A percentile compares a stretch with the other conserved stretches of the same genome.
Evolutionary conservation across 2,329 filamentous ascomycete species (phyloP).

Genomic region (Xylariomycetidae sp.): DNA sequence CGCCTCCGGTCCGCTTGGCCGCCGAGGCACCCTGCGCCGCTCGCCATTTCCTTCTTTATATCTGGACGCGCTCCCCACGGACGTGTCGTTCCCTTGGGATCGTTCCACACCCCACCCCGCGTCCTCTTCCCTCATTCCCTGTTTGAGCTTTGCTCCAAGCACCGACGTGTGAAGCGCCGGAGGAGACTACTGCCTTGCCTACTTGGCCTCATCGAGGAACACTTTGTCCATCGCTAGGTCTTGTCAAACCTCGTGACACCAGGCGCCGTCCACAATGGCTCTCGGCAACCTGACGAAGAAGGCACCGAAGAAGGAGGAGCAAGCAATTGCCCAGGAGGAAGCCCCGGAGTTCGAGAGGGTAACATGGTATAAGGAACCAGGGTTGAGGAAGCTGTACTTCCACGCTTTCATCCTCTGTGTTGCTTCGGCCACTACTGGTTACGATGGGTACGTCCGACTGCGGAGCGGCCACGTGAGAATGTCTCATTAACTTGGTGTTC

Average conservation of each 20-base stretch:
- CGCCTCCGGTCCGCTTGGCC: slow-evolving; percentile 26
- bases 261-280: slow-evolving; percentile 10
- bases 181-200: background rate
- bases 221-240: slow-evolving; percentile 3
- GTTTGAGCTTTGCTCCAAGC: background rate
- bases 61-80: slow-evolving; percentile 11
- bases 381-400: slow-evolving; percentile 50
- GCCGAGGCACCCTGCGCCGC: slow-evolving; percentile 12
- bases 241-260: background rate
- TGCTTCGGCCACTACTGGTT: slow-evolving; percentile 50
- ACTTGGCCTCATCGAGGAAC: background rate
- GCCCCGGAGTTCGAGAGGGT: slow-evolving; percentile 45
- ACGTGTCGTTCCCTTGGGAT: slow-evolving; percentile 2
- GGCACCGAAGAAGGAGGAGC: slow-evolving; percentile 7
- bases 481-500: slow-evolving; percentile 5
- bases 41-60: slow-evolving; percentile 18
- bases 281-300: slow-evolving; percentile 4
- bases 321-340: slow-evolving; percentile 34
- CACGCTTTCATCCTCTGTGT: slow-evolving; percentile 45
- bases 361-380: slow-evolving; percentile 48
- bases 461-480: background rate
- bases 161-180: background rate
- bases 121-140: slow-evolving; percentile 3
- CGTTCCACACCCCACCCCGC: slow-evolving; percentile 3
- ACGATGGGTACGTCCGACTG: slow-evolving; percentile 41